These are phyloP conservation scores for Naganishia randhawae DNA, from an alignment of 768 basidiomycete genomes.

Conservation along the genomic window DNA sequence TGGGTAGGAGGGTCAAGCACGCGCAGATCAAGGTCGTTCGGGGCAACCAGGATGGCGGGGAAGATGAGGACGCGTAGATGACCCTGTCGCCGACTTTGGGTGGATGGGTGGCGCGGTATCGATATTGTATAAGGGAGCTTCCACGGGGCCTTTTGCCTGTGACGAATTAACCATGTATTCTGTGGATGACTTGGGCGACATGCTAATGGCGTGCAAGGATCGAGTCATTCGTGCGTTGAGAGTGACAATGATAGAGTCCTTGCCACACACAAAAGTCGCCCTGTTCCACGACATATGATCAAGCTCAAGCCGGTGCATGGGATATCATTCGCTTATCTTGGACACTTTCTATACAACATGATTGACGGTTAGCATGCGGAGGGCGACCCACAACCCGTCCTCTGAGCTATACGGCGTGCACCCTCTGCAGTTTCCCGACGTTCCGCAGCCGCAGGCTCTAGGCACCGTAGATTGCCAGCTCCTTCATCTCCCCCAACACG, in stretches of 20 bases:
- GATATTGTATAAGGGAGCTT: neutral
- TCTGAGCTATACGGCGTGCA: neutral
- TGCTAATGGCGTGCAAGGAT: no score
- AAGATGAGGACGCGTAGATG: neutral
- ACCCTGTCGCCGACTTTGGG: neutral
- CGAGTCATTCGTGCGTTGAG: neutral
- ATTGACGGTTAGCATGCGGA: neutral
- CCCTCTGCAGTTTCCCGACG: neutral
- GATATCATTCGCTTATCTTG: neutral
- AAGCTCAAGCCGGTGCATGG: no score
- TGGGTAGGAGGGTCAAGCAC: neutral
- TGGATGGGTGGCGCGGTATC: neutral
- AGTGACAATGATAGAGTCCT: no score
- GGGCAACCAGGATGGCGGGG: neutral
- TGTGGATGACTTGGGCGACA: neutral
- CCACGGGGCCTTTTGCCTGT: no score
- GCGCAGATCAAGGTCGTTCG: neutral
- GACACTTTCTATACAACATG: neutral
- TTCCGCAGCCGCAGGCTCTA: neutral
- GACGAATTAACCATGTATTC: no score
- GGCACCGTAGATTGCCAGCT: conserved; percentile 81
- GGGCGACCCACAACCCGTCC: neutral
- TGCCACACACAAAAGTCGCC: no score
- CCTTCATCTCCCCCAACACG: conserved; percentile 94
- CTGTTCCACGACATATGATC: no score